Evolutionary conservation across 2,329 filamentous ascomycete species (phyloP).

Genomic region (Penicillium corylophilum): DNA sequence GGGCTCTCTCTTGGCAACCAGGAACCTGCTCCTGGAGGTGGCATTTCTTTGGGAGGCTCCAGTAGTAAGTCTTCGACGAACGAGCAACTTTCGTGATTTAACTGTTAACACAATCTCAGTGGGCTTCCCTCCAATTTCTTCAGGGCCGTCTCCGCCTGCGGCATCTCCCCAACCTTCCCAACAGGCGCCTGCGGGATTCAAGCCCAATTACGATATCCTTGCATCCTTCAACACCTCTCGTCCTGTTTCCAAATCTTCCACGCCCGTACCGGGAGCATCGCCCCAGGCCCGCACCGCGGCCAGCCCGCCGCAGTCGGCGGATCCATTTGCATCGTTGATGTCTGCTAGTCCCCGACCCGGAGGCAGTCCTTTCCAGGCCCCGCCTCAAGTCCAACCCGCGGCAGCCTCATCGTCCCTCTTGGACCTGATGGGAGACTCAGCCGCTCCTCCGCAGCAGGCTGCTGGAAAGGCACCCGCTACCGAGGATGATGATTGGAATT

Average conservation of each 20-base stretch:
- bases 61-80: constrained; percentile 45
- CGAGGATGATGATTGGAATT: constrained; percentile 91
- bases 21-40: constrained; percentile 70
- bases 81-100: background rate
- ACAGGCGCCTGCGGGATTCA: constrained; percentile 47
- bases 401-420: constrained; percentile 33
- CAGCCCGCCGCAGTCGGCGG: constrained; percentile 44
- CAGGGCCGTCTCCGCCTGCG: constrained; percentile 21
- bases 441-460: constrained; percentile 20
- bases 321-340: constrained; percentile 62
- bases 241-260: constrained; percentile 50
- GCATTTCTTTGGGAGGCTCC: constrained; percentile 74
- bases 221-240: constrained; percentile 50
- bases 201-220: constrained; percentile 59
- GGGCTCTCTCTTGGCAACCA: constrained; percentile 78
- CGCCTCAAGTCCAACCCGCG: constrained; percentile 20
- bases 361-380: constrained; percentile 37
- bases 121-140: constrained; percentile 40
- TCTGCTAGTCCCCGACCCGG: constrained; percentile 52
- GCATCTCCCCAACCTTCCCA: constrained; percentile 34
- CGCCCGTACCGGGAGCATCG: constrained; percentile 46
- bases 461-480: constrained; percentile 36
- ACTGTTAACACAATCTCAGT: constrained; percentile 8
- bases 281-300: constrained; percentile 32
- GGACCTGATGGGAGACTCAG: constrained; percentile 29